These are phyloP conservation scores for Elongisporangium anandrum DNA, from an alignment of 352 stramenopile genomes.

Conservation along the genomic window DNA sequence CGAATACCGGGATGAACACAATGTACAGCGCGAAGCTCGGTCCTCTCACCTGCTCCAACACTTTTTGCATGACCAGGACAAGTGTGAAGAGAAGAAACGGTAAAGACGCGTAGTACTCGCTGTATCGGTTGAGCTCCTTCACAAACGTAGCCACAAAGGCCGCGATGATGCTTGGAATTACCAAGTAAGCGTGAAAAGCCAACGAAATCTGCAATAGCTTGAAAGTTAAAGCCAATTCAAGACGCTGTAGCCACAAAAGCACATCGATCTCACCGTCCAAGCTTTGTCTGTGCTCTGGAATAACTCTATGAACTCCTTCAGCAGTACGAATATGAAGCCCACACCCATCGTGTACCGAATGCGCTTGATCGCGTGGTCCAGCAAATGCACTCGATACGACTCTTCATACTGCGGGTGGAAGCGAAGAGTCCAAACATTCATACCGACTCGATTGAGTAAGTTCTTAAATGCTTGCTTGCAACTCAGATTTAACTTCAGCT, in stretches of 20 bases:
- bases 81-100: conserved; percentile 26
- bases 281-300: neutral
- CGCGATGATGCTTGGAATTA: conserved; percentile 10
- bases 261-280: neutral
- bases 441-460: conserved; percentile 25
- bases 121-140: conserved; percentile 16
- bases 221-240: neutral
- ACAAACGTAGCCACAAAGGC: conserved; percentile 19
- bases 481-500: conserved; percentile 23
- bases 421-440: conserved; percentile 34
- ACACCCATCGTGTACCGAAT: conserved; percentile 32
- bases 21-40: conserved; percentile 37
- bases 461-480: conserved; percentile 33
- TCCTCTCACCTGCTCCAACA: conserved; percentile 19
- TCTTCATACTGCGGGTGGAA: conserved; percentile 28
- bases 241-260: neutral
- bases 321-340: conserved; percentile 20
- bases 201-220: conserved; percentile 9
- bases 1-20: conserved; percentile 35
- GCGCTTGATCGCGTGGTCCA: conserved; percentile 20
- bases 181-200: conserved; percentile 15
- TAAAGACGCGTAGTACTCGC: conserved; percentile 22
- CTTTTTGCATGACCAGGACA: conserved; percentile 28
- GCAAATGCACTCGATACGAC: conserved; percentile 20
- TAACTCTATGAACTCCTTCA: conserved; percentile 23